Base-by-base conservation (phyloP, 352 stramenopile genomes). In the Stephanocyclus meneghinianus region DNA sequence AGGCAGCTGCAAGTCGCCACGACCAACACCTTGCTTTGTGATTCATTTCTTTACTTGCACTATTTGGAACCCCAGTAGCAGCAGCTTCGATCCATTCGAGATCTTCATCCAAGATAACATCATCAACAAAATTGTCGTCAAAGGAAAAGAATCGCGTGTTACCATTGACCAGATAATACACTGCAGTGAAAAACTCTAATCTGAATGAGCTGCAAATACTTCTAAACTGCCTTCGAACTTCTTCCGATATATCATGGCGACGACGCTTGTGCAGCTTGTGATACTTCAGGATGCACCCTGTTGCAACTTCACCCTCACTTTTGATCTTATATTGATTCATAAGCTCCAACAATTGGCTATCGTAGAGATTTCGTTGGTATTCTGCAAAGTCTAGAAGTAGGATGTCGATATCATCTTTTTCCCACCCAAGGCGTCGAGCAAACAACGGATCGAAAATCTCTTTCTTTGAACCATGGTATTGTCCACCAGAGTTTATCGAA, bases 271-370 rank as follows among this genome's bases (percentile, higher is more conserved):
- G 35, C 0, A 80, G 51, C 50, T 74, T 74, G 57, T 80, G 73
- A 32, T 71, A 76, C 42, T 80, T 80, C 1, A 59, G 53, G 26
- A 80, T 80, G 56, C 73, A 80, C 10, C 73, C 73, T 2, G 64
- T 76, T 11, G 30, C 2, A 26, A 74, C 15, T 71, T 80, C 73
- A 48, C 73, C 73, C 61, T 80, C 73, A 51, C 64, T 55, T 50
- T 74, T 64, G 40, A 80, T 75, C 37, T 71, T 75, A 45, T 76
- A 80, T 37, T 76, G 42, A 51, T 80, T 80, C 65, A 80, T 76
- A n/a, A 80, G 29, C 13, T 50, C 35, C 32, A 63, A 6, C 45
- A 76, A 16, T 56, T 80, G 45, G 7, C 48, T 51, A 16, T 80
- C 56, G 42, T 76, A 80, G 9, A 55, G 29, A 42, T 64, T 21